Base-by-base conservation (phyloP, 2,329 filamentous ascomycete species). In the Karstenula rhodostoma region DNA sequence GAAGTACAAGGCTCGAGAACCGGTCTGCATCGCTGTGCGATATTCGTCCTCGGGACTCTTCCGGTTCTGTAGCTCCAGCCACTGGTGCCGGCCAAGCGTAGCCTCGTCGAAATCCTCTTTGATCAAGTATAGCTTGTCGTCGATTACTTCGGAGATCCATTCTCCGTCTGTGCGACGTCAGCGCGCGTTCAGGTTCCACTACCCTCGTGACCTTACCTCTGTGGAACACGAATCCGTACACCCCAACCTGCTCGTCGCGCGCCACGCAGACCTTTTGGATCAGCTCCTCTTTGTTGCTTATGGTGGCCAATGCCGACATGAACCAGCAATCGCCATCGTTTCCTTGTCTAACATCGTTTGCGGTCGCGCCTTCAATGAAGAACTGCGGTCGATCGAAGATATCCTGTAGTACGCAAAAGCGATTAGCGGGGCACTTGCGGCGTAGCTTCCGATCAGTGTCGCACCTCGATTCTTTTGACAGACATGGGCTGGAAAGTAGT, bases 121-220 rank as follows among this genome's bases (percentile, higher is more conserved):
- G 61, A 89, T 91, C 19, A 96, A 85, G 74, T 92, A 96, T 2
- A 97, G 84, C 78, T 96, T 96, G 77, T 97, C 93, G 72, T 97
- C 93, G 60, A 97, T 88, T 63, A 97, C 94, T 59, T 91, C 93
- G 68, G 93, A 93, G 58, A 94, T 91, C 93, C 93, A 97, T 77
- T 95, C 92, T 56, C 93, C 93, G 67, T 94, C 92, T 86, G 65
- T 50, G 49, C 51, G 15, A 57, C 17, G 62, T 77, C 47, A 77
- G 74, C 62, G 46, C 33, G 52, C 58, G 54, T 59, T 51, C 53
- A 49, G 7, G 40, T 52, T 13, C 37, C 44, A 58, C 40, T 56
- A 27, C 22, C 44, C 7, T 57, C 50, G 56, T 47, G 37, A 40
- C 35, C 75, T 64, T 76, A 83, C 86, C 86, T 66, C 91, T 86